Conservation (phyloP, 306 rosid genomes). For the Vigna unguiculata region DNA sequence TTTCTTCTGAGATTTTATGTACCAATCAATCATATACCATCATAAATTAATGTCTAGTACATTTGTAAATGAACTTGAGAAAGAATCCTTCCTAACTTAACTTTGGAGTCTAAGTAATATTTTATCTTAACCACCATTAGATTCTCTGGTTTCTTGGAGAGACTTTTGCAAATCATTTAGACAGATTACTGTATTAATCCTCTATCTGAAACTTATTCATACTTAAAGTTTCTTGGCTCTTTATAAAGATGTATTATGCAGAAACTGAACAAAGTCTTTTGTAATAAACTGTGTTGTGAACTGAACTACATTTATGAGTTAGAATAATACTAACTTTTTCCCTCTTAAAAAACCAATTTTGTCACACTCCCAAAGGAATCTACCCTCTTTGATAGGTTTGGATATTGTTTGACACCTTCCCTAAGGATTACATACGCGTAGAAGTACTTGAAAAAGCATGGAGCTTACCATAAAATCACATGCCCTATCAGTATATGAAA, state of each 20-base stretch:
- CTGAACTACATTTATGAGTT: no score
- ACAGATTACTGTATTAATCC: no score
- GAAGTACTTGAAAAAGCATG: constrained; percentile 34
- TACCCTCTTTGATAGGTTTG: constrained; percentile 32
- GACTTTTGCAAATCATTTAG: no score
- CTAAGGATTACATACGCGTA: constrained; percentile 3
- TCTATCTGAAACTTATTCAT: no score
- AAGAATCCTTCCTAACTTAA: constrained; percentile 28
- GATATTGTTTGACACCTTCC: constrained; percentile 39
- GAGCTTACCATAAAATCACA: background rate
- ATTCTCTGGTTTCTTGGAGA: no score
- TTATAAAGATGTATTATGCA: no score
- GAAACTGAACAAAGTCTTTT: no score
- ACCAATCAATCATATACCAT: constrained; percentile 36
- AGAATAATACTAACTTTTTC: background rate
- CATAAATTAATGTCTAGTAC: background rate
- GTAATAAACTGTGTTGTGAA: no score
- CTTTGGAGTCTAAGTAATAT: constrained; percentile 7
- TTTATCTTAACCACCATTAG: background rate
- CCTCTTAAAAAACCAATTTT: constrained; percentile 35
- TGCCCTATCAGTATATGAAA: constrained; percentile 3
- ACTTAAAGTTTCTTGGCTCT: no score
- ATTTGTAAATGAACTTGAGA: constrained; percentile 45
- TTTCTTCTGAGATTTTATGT: constrained; percentile 17
- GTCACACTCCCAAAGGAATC: constrained; percentile 36